phyloP scores from a whole-genome alignment of 1,284 basidiomycete genomes.

The Thecaphora thlaspeos region DNA sequence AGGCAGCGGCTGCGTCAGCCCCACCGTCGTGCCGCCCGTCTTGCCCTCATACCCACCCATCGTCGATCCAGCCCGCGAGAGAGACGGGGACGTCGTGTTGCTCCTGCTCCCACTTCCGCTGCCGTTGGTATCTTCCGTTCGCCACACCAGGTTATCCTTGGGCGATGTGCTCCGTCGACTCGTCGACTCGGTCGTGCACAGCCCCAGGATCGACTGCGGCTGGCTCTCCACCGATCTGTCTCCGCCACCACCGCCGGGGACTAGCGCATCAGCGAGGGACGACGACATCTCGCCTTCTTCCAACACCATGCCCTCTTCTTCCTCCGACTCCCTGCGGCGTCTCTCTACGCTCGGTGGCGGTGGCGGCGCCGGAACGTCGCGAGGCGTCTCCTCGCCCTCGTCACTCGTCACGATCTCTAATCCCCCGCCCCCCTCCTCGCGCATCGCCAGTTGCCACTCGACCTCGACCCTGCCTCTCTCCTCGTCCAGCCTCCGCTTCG shows the following conservation, averaged over 20 bases:
- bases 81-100: neutral
- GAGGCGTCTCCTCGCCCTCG: neutral
- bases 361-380: neutral
- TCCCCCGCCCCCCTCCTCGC: constrained; percentile 9
- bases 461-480: constrained; percentile 19
- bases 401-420: neutral
- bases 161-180: constrained; percentile 17
- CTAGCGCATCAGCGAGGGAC: constrained; percentile 8
- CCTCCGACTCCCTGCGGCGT: neutral
- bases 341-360: neutral
- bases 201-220: neutral
- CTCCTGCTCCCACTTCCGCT: neutral
- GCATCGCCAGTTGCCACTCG: constrained; percentile 13
- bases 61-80: neutral
- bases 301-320: constrained; percentile 1
- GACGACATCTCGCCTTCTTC: constrained; percentile 39
- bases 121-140: constrained; percentile 1
- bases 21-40: no score
- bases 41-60: neutral
- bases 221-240: neutral
- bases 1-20: constrained; percentile 7
- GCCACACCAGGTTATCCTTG: constrained; percentile 18
- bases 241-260: neutral
- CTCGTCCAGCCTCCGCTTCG: constrained; percentile 12
- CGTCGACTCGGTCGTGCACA: neutral